Base-by-base conservation (phyloP, 805 yeast species). In the Wickerhamomyces queroliae region DNA sequence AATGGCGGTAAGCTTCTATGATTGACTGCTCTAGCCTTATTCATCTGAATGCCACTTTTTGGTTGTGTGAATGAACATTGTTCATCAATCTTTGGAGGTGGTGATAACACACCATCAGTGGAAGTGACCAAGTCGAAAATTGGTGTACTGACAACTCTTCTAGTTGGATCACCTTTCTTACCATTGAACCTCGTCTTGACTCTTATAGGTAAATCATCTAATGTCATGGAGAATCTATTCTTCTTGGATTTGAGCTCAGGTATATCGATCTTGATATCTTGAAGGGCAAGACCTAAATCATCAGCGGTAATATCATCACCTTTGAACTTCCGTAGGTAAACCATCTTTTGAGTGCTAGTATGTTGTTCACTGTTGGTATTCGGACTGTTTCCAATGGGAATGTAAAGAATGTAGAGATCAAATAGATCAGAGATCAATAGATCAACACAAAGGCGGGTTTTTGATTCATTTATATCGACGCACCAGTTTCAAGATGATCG, bases 71-170 rank as follows among this genome's bases (percentile, higher is more conserved):
- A 17, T 15, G 12, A 8, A 7, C 10, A 16, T 11, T 18, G 9
- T n/a, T 27, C 38, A 22, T 38, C 20, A 2, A 21, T 21, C 11
- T 17, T 36, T 20, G 25, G 27, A 17, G 40, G 20, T 10, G 29
- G 31, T 7, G 21, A 17, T 1, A 35, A 22, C n/a, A 28, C 15
- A 5, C 25, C 42, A 12, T 29, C 28, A 6, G 15, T 13, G 8
- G 43, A 38, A 1, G 46, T 13, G 1, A 45, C 52, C 10, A 50
- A 18, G 25, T 49, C 49, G 27, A 50, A 49, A 9, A 41, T 44
- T 12, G 53, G 46, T 1, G 53, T 43, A 33, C 53, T 49, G 17
- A 50, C 46, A 19, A 50, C 52, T 37, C 55, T 36, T 24, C 48
- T 44, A 5, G 28, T n/a, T 5, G 20, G 8, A 7, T 20, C 13